Evolutionary conservation across 306 rosid species (phyloP), one percentile per base, ranked within the genome.

Genomic region (Vigna radiata): DNA sequence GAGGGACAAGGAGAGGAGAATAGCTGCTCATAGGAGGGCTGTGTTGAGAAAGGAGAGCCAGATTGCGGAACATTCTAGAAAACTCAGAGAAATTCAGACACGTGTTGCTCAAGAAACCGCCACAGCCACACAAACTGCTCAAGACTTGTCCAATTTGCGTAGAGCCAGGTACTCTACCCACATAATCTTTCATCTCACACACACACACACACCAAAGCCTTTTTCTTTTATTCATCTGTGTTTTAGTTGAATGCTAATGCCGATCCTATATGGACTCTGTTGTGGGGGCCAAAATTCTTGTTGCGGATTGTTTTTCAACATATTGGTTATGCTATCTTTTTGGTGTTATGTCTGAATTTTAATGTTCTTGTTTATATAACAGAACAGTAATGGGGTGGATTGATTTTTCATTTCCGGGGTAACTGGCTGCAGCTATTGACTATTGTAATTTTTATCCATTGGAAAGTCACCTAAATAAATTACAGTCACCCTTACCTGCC

Each of bases 1-100:
- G 91, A 91, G 83, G 69, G 96, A 84, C 4, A 84, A 86, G 63
- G 82, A 84, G 81, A 88, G 86, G 84, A 89, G 68, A 83, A 39
- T 72, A 25, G 90, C 86, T 14, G 91, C 92, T 39, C 91, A 89
- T 50, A 69, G 60, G 53, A 90, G 92, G 70, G 86, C 59, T 29
- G 31, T 89, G 54, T 79, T 90, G 60, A 83, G 97, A 80, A 94
- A 90, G 80, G 90, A 90, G 79, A 89, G 96, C 47, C 90, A 90
- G 82, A 70, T 89, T 78, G 19, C 66, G 0, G 93, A 88, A 75
- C 93, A 85, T 87, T 84, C 66, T n/a, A 85, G 89, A 78, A 90
- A 61, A 77, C 73, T 95, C 29, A 75, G 53, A 21, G 83, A 75
- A 15, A 72, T 92, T 13, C 82, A 86, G 75, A 48, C 1, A 46